Evolutionary conservation across 768 basidiomycete species (phyloP), one percentile per base, ranked within the genome.

Genomic region (Phlebiopsis flavidoalba): DNA sequence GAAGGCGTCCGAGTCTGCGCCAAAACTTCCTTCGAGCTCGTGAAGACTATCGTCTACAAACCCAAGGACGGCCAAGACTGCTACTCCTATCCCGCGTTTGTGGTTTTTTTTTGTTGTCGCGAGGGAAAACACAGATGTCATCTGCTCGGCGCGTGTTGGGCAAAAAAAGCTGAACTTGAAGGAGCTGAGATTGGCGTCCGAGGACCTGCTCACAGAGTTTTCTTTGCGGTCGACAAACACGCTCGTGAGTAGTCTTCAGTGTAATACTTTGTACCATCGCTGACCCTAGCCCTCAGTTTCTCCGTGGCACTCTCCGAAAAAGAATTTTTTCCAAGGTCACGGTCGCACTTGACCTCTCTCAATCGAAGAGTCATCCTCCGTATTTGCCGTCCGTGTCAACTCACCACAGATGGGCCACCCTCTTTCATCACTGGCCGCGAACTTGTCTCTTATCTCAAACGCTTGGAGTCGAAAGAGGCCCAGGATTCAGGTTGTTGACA

Each of bases 51-150:
- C 66, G 88, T 96, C 59, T 96, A 93, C 87, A 98, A 98, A 72
- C 95, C 95, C 35, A 95, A 95, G n/a, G 75, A 93, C 94, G 2
- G 89, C 94, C n/a, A 97, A 97, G 73, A 82, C 84, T 0, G 91
- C 90, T 7, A 84, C 82, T 33, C 86, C 93, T 1, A 81, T 93
- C 56, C 95, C 94, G 8, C 26, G n/a, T n/a, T n/a, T n/a, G n/a
- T n/a, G n/a, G n/a, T n/a, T n/a, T n/a, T 86, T 98, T 60, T 81
- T 98, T 64, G 87, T 95, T 61, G 82, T 98, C 72, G 91, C 92
- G 10, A 80, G 85, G 67, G 93, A 96, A 69, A 79, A 82, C 26
- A 91, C 91, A n/a, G 90, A 95, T 68, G 90, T 89, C 8, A 87
- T 82, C 71, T 89, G 92, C 2, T 81, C 78, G 3, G 82, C 86